Evolutionary conservation across 2,329 filamentous ascomycete species (phyloP), one percentile per base, ranked within the genome.

Genomic region (Geoglossum cookeanum): DNA sequence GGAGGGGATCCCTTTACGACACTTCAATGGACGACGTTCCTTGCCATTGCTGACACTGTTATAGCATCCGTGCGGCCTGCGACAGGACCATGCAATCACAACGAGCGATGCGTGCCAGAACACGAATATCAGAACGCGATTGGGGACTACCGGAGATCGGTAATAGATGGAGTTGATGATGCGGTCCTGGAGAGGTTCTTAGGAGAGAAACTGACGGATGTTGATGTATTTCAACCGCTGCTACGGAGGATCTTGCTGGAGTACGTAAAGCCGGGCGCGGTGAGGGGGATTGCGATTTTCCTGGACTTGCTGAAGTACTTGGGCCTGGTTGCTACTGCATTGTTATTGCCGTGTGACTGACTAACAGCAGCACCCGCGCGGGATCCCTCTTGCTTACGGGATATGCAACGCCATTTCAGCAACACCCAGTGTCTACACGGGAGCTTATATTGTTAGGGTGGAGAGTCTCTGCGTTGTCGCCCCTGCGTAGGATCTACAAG

Each of bases 321-420:
- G 4, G 22, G 6, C 11, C 13, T 33, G n/a, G 2, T n/a, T 17
- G 15, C n/a, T 39, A 45, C 54, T 9, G 3, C 11, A 5, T n/a
- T 7, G 57, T 55, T n/a, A 35, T 45, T 13, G 27, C 29, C 13
- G 15, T 15, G 15, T 44, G 27, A 15, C 17, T 27, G 22, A 15
- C 35, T 42, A n/a, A 42, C 53, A 7, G 35, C 59, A 78, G 75
- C 63, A 76, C 76, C 11, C 75, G 75, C 49, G 69, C 75, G 33
- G 78, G 78, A 30, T 77, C 78, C 1, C 65, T 81, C 9, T 64
- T 80, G 6, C 65, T 81, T 53, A 83, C 79, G 2, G 79, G 80
- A 11, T 77, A 75, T 44, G 68, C 72, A 2, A 76, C 74, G 0
- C 74, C 76, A 2, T 71, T 83, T 51, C 72, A 77, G 55, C 68